Evolutionary conservation across 2,329 filamentous ascomycete species (phyloP), one percentile per base, ranked within the genome.

Genomic region (Aspergillus sp.): DNA sequence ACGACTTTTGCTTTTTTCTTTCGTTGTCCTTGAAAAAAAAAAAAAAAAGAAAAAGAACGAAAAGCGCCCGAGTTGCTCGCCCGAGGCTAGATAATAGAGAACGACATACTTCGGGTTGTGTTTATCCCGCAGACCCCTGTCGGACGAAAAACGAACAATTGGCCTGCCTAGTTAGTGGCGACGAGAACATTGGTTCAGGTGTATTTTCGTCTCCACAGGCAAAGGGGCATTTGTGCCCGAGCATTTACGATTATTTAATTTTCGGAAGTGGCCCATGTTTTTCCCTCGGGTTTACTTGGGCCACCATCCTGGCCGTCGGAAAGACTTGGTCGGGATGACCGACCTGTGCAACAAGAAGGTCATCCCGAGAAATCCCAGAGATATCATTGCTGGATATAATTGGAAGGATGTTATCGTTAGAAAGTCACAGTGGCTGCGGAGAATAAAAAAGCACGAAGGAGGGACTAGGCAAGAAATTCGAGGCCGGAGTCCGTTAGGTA

Each of bases 281-380:
- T 42, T 42, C 36, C 36, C 36, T 42, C 36, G 36, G 36, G 16
- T n/a, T 42, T 29, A n/a, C 16, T 16, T 42, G 36, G 36, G 36
- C 36, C 36, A 42, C 36, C 1, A 42, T 42, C 49, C 20, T 49
- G 24, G 46, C 31, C 26, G 22, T 50, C 49, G 29, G 45, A 47
- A 47, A 29, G 46, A 55, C 16, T 29, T 49, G 36, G 54, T 50
- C 54, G 32, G 49, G 54, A 55, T 47, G 45, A 32, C 29, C 24
- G 18, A n/a, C 53, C 14, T n/a, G 49, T 16, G 12, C 10, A 14
- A 14, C 45, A 26, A 29, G 29, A 24, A 3, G 31, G 20, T 22
- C 45, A 22, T 47, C 45, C 45, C 45, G 45, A 47, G 45, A 47
- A 47, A 47, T 24, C 53, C 53, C 42, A 42, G 45, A n/a, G 36